Evolutionary conservation across 2,329 filamentous ascomycete species (phyloP).

Genomic region (Madurella mycetomatis): DNA sequence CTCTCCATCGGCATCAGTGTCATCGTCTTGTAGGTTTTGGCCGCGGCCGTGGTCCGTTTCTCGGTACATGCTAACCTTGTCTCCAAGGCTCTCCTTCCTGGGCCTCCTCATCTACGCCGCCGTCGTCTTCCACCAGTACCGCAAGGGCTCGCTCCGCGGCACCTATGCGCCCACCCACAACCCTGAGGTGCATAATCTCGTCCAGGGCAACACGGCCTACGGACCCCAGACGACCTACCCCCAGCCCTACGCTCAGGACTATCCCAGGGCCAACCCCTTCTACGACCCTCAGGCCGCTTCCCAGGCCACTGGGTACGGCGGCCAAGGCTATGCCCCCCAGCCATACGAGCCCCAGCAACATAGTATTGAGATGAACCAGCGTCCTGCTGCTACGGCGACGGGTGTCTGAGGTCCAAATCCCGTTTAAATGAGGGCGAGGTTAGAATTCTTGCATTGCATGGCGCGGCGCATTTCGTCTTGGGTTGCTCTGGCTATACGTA

Average conservation of each 20-base stretch:
- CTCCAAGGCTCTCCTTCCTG: conserved; percentile 30
- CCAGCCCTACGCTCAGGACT: conserved; percentile 10
- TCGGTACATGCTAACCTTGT: background rate
- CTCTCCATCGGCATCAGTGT: conserved; percentile 22
- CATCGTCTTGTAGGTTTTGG: conserved; percentile 27
- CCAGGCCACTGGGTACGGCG: background rate
- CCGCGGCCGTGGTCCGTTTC: background rate
- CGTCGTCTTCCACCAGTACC: conserved; percentile 29
- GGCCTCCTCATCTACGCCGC: conserved; percentile 32
- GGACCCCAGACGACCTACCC: conserved; percentile 2
- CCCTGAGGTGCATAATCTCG: conserved; percentile 17
- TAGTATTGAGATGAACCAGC: background rate
- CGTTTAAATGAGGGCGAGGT: background rate
- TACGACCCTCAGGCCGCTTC: conserved; percentile 7
- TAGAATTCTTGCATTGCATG: background rate
- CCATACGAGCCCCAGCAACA: background rate
- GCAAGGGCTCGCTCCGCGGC: conserved; percentile 23
- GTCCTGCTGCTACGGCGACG: no score
- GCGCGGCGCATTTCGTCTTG: background rate
- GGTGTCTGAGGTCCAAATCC: background rate
- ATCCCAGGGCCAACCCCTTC: conserved; percentile 4
- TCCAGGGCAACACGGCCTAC: conserved; percentile 15
- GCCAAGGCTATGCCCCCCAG: background rate
- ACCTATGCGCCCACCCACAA: conserved; percentile 18
- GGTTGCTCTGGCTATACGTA: background rate